Evolutionary conservation across 164 flowering plant species (phyloP).

Genomic region (Echeveria elegans): DNA sequence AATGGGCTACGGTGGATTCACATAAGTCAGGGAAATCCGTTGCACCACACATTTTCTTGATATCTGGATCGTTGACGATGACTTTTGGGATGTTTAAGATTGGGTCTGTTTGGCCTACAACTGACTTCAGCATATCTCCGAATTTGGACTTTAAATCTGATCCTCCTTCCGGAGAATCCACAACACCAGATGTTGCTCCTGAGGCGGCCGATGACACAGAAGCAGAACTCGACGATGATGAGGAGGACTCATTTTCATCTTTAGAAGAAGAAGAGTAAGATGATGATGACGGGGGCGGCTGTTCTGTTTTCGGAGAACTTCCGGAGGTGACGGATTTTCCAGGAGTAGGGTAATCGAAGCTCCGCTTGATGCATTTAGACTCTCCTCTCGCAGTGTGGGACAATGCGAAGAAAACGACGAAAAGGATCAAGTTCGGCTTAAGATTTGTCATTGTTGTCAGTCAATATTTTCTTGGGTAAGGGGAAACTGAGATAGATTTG

Average conservation of each 20-base stretch:
- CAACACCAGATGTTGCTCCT: neutral
- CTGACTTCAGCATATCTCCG: neutral
- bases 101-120: neutral
- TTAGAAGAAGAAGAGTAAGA: slow-evolving; percentile 1
- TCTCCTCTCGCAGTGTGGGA: neutral
- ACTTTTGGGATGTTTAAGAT: neutral
- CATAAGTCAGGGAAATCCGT: slow-evolving; percentile 32
- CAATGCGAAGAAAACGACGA: neutral
- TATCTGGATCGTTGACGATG: slow-evolving; percentile 4
- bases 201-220: neutral
- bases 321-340: neutral
- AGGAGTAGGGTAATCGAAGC: neutral
- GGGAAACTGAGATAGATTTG: neutral
- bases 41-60: slow-evolving; percentile 17
- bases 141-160: neutral
- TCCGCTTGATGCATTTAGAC: neutral
- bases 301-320: neutral
- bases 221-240: neutral
- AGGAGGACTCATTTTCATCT: neutral
- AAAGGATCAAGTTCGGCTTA: neutral
- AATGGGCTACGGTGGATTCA: slow-evolving; percentile 15
- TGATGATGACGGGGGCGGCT: neutral
- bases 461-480: neutral
- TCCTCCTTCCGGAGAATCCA: neutral
- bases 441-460: neutral